A percentile compares a stretch with the other conserved stretches of the same genome.
phyloP scores from a whole-genome alignment of 768 basidiomycete genomes.

The Cyathus striatus region DNA sequence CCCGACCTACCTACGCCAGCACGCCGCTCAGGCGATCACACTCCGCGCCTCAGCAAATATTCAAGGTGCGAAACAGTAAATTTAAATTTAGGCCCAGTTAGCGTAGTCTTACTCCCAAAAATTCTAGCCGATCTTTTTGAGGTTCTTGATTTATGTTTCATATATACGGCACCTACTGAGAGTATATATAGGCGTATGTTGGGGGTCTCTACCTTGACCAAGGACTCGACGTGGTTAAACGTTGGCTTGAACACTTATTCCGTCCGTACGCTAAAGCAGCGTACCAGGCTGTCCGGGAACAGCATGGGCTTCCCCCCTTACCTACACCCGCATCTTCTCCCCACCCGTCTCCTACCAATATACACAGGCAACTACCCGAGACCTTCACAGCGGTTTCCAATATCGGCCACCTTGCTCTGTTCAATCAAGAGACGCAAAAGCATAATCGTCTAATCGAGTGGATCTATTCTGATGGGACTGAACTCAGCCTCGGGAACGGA shows the following conservation, averaged over 20 bases:
- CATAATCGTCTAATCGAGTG: constrained; percentile 57
- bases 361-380: constrained; percentile 12
- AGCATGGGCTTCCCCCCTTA: constrained; percentile 59
- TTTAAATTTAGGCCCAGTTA: background rate
- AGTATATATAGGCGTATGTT: constrained; percentile 58
- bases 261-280: constrained; percentile 57
- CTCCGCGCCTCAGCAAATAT: constrained; percentile 64
- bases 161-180: constrained; percentile 2
- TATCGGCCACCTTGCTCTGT: constrained; percentile 68
- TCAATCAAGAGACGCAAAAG: constrained; percentile 75
- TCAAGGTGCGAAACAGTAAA: constrained; percentile 50
- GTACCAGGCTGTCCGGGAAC: constrained; percentile 56
- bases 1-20: constrained; percentile 55
- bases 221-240: constrained; percentile 48
- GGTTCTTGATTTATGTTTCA: constrained; percentile 29
- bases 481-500: constrained; percentile 1
- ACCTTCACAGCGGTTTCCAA: constrained; percentile 19
- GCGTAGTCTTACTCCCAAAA: background rate
- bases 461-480: constrained; percentile 47
- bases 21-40: constrained; percentile 69
- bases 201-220: constrained; percentile 75
- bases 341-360: constrained; percentile 3
- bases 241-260: constrained; percentile 62
- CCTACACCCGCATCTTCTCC: constrained; percentile 16
- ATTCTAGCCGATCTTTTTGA: constrained; percentile 72